A percentile compares a stretch with the other conserved stretches of the same genome.
Conservation (phyloP, 2,329 filamentous ascomycete genomes). For the Graphiopsis chlorocephala region DNA sequence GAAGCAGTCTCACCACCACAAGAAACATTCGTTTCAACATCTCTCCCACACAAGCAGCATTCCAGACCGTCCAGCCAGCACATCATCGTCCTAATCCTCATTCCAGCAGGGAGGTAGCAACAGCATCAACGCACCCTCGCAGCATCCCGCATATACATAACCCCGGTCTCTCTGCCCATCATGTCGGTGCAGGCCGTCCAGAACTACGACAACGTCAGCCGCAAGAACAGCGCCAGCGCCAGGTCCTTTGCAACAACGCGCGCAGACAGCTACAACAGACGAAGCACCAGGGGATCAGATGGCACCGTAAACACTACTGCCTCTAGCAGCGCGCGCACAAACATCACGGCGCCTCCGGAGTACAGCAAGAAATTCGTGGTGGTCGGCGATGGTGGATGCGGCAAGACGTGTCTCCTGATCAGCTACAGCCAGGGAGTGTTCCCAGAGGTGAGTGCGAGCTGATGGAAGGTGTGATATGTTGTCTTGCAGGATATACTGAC, state of each 20-base stretch:
- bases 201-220: slow-evolving; percentile 57
- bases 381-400: slow-evolving; percentile 94
- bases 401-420: slow-evolving; percentile 97
- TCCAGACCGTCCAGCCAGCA: not conserved
- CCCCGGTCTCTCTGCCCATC: slow-evolving; percentile 13
- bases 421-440: slow-evolving; percentile 99
- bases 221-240: slow-evolving; percentile 46
- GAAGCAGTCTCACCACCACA: slow-evolving; percentile 13
- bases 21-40: slow-evolving; percentile 16
- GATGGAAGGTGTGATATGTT: not conserved
- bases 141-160: not conserved
- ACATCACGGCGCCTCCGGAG: slow-evolving; percentile 83
- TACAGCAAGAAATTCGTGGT: slow-evolving; percentile 99
- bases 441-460: slow-evolving; percentile 70
- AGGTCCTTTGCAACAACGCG: slow-evolving; percentile 21
- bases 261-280: slow-evolving; percentile 30
- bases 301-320: slow-evolving; percentile 34
- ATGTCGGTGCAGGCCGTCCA: slow-evolving; percentile 38
- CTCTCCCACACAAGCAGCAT: not conserved
- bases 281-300: slow-evolving; percentile 17
- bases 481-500: slow-evolving; percentile 19
- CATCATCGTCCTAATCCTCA: not conserved
- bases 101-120: not conserved
- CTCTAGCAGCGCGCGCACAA: slow-evolving; percentile 67
- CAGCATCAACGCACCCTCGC: slow-evolving; percentile 12